These are phyloP conservation scores for Neurospora tetraspora DNA, from an alignment of 495 filamentous ascomycete genomes.

Conservation along the genomic window DNA sequence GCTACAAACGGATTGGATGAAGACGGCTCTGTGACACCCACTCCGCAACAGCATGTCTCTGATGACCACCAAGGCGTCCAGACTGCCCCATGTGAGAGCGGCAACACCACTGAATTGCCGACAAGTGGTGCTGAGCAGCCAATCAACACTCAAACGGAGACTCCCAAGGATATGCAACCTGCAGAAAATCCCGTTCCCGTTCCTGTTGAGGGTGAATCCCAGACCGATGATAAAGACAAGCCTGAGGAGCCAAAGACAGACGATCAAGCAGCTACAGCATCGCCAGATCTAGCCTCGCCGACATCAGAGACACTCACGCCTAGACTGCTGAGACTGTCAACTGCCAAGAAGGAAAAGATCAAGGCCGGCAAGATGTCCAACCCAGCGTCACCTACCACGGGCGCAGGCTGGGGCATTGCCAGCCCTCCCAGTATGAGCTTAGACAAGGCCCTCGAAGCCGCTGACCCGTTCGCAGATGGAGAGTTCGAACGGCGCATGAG, in stretches of 20 bases:
- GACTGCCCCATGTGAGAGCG: neutral
- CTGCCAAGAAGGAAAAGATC: constrained; percentile 19
- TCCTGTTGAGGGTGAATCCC: neutral
- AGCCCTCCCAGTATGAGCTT: constrained; percentile 11
- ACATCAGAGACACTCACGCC: neutral
- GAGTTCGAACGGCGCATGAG: neutral
- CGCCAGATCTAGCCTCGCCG: neutral
- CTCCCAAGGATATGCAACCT: neutral
- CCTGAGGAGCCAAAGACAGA: neutral
- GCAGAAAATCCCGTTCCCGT: neutral
- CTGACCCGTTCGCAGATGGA: neutral
- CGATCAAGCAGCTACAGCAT: constrained; percentile 3
- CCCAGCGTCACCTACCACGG: neutral
- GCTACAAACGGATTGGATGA: neutral
- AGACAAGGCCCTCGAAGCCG: neutral
- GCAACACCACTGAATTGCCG: neutral
- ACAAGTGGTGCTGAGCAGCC: neutral
- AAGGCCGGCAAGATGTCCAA: constrained; percentile 20
- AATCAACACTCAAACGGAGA: neutral
- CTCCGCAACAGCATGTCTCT: neutral
- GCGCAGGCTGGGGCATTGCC: neutral
- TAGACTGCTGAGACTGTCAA: neutral
- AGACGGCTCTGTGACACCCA: neutral
- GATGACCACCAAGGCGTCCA: neutral
- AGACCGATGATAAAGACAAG: neutral